These are phyloP conservation scores for Gnomoniopsis sp. DNA, from an alignment of 2,329 filamentous ascomycete genomes.

Conservation along the genomic window DNA sequence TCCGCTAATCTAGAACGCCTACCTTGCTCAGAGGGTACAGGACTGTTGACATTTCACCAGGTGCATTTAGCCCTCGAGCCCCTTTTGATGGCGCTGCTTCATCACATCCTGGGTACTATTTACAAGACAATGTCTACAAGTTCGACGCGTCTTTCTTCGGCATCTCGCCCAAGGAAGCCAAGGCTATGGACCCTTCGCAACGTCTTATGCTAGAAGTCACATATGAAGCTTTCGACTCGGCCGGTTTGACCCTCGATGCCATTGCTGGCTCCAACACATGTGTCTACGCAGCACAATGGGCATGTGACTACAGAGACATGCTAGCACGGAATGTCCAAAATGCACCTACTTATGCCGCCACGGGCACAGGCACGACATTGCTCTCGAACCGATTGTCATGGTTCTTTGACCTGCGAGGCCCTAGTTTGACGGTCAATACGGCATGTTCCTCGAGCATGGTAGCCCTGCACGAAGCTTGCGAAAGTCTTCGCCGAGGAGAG, in stretches of 20 bases:
- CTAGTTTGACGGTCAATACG: conserved; percentile 39
- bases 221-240: neutral
- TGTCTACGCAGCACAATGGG: conserved; percentile 30
- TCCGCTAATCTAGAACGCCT: neutral
- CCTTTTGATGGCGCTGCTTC: no score
- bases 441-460: conserved; percentile 38
- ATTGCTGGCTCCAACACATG: conserved; percentile 30
- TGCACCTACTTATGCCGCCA: conserved; percentile 26
- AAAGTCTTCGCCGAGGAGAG: conserved; percentile 29
- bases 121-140: neutral
- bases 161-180: neutral
- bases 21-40: neutral
- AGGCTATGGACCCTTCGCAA: neutral
- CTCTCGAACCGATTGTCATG: conserved; percentile 35
- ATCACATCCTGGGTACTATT: neutral
- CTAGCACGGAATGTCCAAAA: conserved; percentile 14
- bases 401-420: conserved; percentile 36
- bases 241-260: conserved; percentile 18
- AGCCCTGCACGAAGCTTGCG: conserved; percentile 34
- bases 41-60: no score
- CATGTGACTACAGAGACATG: conserved; percentile 28
- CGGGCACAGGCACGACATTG: conserved; percentile 32
- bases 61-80: no score
- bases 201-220: neutral
- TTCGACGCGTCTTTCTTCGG: neutral